A percentile compares a stretch with the other conserved stretches of the same genome.
Evolutionary conservation across 2,329 filamentous ascomycete species (phyloP).

Genomic region (Monosporascus sp.): DNA sequence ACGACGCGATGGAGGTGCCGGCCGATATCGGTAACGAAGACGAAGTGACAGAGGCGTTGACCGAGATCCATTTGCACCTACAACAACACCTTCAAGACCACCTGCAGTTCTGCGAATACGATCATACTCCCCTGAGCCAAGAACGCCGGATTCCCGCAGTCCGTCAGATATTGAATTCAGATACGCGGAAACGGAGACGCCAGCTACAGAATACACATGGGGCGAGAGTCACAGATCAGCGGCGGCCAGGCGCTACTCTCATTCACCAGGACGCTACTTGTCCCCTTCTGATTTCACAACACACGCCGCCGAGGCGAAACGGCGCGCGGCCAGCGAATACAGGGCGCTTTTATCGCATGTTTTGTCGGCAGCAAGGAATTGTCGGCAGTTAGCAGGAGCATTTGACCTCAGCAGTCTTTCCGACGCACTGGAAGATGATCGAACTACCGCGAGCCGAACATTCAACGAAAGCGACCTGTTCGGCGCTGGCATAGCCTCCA

Average conservation of each 20-base stretch:
- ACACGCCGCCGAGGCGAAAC: background rate
- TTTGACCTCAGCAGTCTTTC: background rate
- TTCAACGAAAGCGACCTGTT: background rate
- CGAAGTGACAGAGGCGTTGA: background rate
- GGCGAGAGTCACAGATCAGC: no score
- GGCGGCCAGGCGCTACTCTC: background rate
- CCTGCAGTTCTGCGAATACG: no score
- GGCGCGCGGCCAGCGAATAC: slow-evolving; percentile 1
- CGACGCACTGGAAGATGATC: background rate
- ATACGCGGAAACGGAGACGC: no score
- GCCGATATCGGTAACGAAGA: background rate
- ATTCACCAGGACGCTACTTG: background rate
- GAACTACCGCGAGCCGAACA: background rate
- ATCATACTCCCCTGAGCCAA: no score
- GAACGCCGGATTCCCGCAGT: no score
- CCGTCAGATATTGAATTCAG: no score
- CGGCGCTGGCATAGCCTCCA: background rate
- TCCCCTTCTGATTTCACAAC: background rate
- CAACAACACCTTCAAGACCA: background rate
- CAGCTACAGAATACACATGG: no score
- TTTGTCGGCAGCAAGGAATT: slow-evolving; percentile 1
- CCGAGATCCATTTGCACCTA: background rate
- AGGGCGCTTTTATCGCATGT: slow-evolving; percentile 5
- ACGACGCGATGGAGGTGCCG: background rate
- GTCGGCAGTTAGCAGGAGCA: background rate